phyloP scores from a whole-genome alignment of 768 basidiomycete species.

The Boletus patriciae region DNA sequence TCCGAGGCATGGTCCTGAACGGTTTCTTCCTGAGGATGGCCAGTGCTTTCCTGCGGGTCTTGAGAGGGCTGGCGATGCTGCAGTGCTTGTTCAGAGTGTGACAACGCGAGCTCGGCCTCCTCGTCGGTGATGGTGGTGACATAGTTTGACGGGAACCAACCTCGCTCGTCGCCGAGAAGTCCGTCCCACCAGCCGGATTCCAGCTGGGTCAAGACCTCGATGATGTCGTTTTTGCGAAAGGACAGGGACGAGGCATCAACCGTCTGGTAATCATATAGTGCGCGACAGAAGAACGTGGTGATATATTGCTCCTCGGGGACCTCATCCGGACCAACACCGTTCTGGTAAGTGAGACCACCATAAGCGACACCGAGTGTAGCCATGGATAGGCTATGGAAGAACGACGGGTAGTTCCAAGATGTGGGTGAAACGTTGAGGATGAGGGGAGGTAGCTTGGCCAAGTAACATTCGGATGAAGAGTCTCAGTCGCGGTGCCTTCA shows the following conservation, averaged over 20 bases:
- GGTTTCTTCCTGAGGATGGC: slow-evolving; percentile 12
- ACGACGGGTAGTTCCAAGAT: neutral
- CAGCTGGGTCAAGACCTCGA: slow-evolving; percentile 89
- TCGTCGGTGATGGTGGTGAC: slow-evolving; percentile 76
- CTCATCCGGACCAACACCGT: slow-evolving; percentile 28
- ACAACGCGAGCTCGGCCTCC: slow-evolving; percentile 69
- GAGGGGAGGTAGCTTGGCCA: slow-evolving; percentile 12
- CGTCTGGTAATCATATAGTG: slow-evolving; percentile 89
- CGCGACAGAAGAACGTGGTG: slow-evolving; percentile 82
- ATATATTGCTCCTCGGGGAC: slow-evolving; percentile 57
- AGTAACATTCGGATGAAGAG: slow-evolving; percentile 18
- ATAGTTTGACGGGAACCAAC: slow-evolving; percentile 98
- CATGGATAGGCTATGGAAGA: slow-evolving; percentile 20
- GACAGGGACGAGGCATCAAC: slow-evolving; percentile 86
- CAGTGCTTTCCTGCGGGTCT: slow-evolving; percentile 14
- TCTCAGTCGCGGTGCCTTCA: slow-evolving; percentile 11
- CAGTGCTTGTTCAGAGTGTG: slow-evolving; percentile 24
- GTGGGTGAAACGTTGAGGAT: slow-evolving; percentile 6
- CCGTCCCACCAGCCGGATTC: slow-evolving; percentile 99
- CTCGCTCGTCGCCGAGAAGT: slow-evolving; percentile 81
- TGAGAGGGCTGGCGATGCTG: slow-evolving; percentile 13
- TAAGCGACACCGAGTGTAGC: slow-evolving; percentile 28
- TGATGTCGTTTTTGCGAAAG: slow-evolving; percentile 84
- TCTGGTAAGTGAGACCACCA: slow-evolving; percentile 18
- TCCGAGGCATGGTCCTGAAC: slow-evolving; percentile 39